Percentiles rank a stretch among this genome's conserved stretches.
Conservation (phyloP, 2,329 filamentous ascomycete species). For the Hymenoscyphus albidus region DNA sequence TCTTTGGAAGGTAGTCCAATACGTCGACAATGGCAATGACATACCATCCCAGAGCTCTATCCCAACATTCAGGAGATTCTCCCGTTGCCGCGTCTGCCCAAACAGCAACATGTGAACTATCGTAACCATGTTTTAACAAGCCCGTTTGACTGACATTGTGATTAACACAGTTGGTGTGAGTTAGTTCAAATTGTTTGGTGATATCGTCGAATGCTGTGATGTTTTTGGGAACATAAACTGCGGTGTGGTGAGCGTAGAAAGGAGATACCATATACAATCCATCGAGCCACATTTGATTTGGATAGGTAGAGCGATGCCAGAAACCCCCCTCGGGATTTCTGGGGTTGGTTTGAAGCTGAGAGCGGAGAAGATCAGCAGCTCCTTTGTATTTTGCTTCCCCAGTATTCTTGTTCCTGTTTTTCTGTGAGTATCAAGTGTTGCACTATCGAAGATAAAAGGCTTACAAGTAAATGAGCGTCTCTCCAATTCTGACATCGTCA, state of each 20-base stretch:
- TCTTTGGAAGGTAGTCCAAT: constrained; percentile 31
- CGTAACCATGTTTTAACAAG: constrained; percentile 38
- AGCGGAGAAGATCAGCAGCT: constrained; percentile 44
- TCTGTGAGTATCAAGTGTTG: not conserved
- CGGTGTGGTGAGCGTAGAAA: constrained; percentile 32
- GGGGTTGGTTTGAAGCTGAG: constrained; percentile 45
- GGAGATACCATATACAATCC: constrained; percentile 48
- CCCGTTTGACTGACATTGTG: constrained; percentile 21
- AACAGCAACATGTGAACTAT: constrained; percentile 33
- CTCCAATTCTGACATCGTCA: not conserved
- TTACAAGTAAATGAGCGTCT: constrained; percentile 43
- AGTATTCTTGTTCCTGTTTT: constrained; percentile 35
- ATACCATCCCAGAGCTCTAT: constrained; percentile 39
- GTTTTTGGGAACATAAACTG: constrained; percentile 28
- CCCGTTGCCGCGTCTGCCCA: constrained; percentile 38
- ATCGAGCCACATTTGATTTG: constrained; percentile 1
- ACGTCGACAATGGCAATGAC: constrained; percentile 38
- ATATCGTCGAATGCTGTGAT: constrained; percentile 32
- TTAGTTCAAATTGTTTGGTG: constrained; percentile 29
- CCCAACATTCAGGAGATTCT: constrained; percentile 38
- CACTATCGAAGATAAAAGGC: not conserved
- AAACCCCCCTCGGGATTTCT: constrained; percentile 49
- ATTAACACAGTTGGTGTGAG: constrained; percentile 26
- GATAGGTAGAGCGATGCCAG: constrained; percentile 45
- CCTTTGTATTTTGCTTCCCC: constrained; percentile 46